Evolutionary conservation across 768 basidiomycete species (phyloP).

Genomic region (Lentinula edodes): DNA sequence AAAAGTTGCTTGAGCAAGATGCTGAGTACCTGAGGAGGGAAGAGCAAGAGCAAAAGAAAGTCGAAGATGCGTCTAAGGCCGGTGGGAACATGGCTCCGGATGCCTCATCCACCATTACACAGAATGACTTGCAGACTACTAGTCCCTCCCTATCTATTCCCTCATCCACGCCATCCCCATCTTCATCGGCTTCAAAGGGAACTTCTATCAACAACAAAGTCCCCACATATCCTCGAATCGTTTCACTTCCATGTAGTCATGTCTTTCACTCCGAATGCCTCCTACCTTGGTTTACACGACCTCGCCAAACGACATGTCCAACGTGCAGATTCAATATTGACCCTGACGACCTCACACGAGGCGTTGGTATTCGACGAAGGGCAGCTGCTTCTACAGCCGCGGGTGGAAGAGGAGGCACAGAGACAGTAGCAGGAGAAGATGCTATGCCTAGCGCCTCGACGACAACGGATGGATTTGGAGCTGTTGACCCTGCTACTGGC

Average conservation of each 20-base stretch:
- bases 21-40: constrained; percentile 18
- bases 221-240: constrained; percentile 28
- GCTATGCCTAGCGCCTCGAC: not conserved
- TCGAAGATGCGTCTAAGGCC: not conserved
- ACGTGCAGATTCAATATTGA: constrained; percentile 82
- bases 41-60: constrained; percentile 2
- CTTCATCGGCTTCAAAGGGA: constrained; percentile 14
- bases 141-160: not conserved
- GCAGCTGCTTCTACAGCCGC: not conserved
- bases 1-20: constrained; percentile 49
- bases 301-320: constrained; percentile 76
- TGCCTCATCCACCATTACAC: not conserved
- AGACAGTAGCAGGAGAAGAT: not conserved
- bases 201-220: constrained; percentile 11
- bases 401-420: not conserved
- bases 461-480: not conserved
- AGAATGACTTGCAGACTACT: not conserved
- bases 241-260: constrained; percentile 74
- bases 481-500: not conserved
- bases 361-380: not conserved
- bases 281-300: constrained; percentile 77
- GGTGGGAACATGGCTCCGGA: not conserved
- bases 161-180: not conserved
- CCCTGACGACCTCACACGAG: constrained; percentile 59
- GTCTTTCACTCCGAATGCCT: constrained; percentile 78